Percentiles rank a stretch among this genome's conserved stretches.
Conservation (phyloP, 495 filamentous ascomycete genomes). For the Aspergillus egyptiacus region DNA sequence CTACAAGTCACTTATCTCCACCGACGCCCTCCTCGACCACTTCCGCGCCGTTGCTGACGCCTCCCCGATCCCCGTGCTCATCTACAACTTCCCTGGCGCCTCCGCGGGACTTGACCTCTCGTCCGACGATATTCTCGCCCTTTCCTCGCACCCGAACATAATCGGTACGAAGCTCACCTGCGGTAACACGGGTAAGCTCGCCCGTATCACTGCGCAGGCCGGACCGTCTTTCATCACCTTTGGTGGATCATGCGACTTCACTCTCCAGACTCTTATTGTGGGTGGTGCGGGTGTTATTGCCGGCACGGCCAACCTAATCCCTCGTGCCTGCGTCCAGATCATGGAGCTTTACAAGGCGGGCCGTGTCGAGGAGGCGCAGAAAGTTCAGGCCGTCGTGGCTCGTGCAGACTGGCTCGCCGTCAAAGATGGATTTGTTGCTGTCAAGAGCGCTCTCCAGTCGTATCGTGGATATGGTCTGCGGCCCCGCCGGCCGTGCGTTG, state of each 20-base stretch:
- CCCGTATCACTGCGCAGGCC: conserved; percentile 63
- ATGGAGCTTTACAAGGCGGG: conserved; percentile 67
- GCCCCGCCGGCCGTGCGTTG: conserved; percentile 70
- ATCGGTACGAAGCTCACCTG: conserved; percentile 89
- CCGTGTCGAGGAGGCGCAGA: conserved; percentile 64
- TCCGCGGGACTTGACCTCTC: conserved; percentile 75
- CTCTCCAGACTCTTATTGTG: conserved; percentile 73
- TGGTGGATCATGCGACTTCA: conserved; percentile 88
- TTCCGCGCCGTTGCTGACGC: conserved; percentile 73
- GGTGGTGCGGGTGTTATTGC: conserved; percentile 83
- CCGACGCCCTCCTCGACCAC: conserved; percentile 58
- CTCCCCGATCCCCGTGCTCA: conserved; percentile 80
- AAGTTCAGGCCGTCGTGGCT: conserved; percentile 72
- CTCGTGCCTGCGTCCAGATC: conserved; percentile 65
- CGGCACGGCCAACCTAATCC: conserved; percentile 78
- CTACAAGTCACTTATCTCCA: conserved; percentile 60
- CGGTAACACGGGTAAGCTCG: conserved; percentile 89
- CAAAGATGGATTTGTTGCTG: conserved; percentile 77
- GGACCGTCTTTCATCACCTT: conserved; percentile 67
- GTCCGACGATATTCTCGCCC: conserved; percentile 69
- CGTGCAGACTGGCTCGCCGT: conserved; percentile 85
- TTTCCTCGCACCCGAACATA: conserved; percentile 78
- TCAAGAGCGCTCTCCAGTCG: conserved; percentile 70
- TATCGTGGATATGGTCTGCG: conserved; percentile 75
- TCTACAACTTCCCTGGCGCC: conserved; percentile 91